Base-by-base conservation (phyloP, 768 basidiomycete species). In the Naganishia vaughanmartiniae region DNA sequence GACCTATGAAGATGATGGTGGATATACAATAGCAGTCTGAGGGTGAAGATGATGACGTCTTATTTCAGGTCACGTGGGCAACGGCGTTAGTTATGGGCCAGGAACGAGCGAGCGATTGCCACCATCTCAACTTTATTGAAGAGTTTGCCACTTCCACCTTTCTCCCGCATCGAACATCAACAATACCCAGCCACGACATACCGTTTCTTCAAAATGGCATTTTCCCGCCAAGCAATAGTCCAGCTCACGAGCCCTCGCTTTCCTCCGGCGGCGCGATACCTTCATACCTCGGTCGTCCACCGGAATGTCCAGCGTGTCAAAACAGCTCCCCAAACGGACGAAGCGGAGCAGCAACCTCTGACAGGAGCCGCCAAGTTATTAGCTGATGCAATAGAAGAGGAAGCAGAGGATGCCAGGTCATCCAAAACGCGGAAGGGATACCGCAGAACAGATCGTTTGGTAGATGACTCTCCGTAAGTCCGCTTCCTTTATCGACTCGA, bases 341-440 rank as follows among this genome's bases (percentile, higher is more conserved):
- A 63, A 1, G 26, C 36, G 19, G 24, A 21, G 14, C 12, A 2
- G 39, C 24, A 60, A 19, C 42, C 33, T 28, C 17, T 69, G 14
- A 69, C 68, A 19, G 78, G 77, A 2, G 66, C 80, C 73, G 84
- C 84, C 30, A 87, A 89, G 77, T 85, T 90, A 51, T 87, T 89
- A 76, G 86, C 85, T 30, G 88, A 89, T 78, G 89, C 89, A 17
- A 79, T 82, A 4, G 83, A 85, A 70, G 79, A 81, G 54, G 76
- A 78, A 66, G 56, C 21, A 2, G 66, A 73, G 24, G 68, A 66
- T 36, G 45, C 63, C 2, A 68, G 55, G 46, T 34, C 56, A 34
- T 21, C 36, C 30, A 45, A 33, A 31, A 42, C 48, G 26, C 2
- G 58, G 34, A 33, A 67, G 66, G 46, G 42, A 28, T 33, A 31